Evolutionary conservation across 2,329 filamentous ascomycete species (phyloP).

Genomic region (Byssochlamys sp.): DNA sequence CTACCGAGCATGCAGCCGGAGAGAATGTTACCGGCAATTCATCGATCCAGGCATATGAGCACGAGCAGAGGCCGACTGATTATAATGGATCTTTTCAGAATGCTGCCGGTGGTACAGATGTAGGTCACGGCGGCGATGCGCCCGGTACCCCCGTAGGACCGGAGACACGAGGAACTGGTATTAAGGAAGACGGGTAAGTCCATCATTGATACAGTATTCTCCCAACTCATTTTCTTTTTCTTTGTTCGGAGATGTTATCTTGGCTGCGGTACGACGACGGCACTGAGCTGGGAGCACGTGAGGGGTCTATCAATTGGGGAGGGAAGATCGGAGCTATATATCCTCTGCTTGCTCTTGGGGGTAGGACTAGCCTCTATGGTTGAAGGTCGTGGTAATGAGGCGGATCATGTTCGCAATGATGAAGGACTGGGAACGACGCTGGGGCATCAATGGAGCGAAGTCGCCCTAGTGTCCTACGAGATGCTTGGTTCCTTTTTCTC

Average conservation of each 20-base stretch:
- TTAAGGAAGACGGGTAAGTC: conserved; percentile 90
- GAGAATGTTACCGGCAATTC: conserved; percentile 25
- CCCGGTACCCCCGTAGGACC: conserved; percentile 17
- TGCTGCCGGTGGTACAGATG: conserved; percentile 16
- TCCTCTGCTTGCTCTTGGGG: not conserved
- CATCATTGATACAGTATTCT: conserved; percentile 7
- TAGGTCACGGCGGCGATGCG: conserved; percentile 12
- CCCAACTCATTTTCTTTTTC: conserved; percentile 8
- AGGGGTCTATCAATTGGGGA: not conserved
- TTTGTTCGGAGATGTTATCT: conserved; percentile 5
- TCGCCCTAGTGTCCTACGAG: not conserved
- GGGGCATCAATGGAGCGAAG: not conserved
- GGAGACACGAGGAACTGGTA: conserved; percentile 37
- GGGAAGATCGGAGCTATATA: not conserved
- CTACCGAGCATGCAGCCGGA: conserved; percentile 22
- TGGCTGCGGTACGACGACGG: not conserved
- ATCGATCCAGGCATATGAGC: conserved; percentile 13
- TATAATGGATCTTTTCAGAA: conserved; percentile 18
- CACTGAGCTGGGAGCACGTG: not conserved
- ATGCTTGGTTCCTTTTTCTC: not conserved
- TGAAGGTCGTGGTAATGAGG: not conserved
- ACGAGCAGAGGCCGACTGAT: conserved; percentile 13
- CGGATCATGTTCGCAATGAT: not conserved
- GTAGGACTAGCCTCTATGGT: not conserved
- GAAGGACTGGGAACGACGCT: not conserved